Conservation (phyloP, 1,284 basidiomycete genomes). For the Trichosporon inkin region DNA sequence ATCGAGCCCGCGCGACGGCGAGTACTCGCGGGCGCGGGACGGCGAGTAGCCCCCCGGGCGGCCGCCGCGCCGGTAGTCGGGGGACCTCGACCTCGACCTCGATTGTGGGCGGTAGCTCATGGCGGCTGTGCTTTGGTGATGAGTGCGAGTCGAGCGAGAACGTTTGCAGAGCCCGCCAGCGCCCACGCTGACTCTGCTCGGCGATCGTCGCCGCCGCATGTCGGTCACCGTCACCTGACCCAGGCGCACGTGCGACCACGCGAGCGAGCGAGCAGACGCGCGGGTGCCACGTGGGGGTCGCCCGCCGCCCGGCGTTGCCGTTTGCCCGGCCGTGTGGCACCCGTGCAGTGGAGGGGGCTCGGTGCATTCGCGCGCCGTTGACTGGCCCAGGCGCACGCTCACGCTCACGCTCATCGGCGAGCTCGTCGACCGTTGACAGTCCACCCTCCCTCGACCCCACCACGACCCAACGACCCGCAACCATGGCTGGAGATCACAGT, state of each 20-base stretch:
- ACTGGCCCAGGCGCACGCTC: neutral
- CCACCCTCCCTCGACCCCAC: neutral
- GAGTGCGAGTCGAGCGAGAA: conserved; percentile 1
- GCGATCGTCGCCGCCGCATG: neutral
- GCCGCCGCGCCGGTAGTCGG: conserved; percentile 13
- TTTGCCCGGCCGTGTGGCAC: conserved; percentile 7
- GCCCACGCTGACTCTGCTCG: neutral
- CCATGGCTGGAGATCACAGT: conserved; percentile 33
- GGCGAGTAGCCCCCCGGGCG: neutral
- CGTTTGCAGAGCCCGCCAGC: too few relatives aligned
- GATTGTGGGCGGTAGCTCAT: conserved; percentile 23
- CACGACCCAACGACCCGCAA: conserved; percentile 10
- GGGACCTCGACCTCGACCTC: conserved; percentile 18
- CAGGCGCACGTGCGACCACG: neutral
- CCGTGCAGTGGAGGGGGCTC: neutral
- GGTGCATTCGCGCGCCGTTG: conserved; percentile 6
- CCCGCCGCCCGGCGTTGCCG: conserved; percentile 4
- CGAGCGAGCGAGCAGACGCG: neutral
- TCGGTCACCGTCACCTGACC: neutral
- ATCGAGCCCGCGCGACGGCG: conserved; percentile 8
- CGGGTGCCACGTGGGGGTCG: neutral
- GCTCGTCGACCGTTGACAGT: conserved; percentile 9
- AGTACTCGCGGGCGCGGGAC: conserved; percentile 12
- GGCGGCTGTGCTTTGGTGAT: neutral
- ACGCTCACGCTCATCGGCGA: neutral